Conservation (phyloP, 768 basidiomycete species). For the Boletus vinaceobasis region DNA sequence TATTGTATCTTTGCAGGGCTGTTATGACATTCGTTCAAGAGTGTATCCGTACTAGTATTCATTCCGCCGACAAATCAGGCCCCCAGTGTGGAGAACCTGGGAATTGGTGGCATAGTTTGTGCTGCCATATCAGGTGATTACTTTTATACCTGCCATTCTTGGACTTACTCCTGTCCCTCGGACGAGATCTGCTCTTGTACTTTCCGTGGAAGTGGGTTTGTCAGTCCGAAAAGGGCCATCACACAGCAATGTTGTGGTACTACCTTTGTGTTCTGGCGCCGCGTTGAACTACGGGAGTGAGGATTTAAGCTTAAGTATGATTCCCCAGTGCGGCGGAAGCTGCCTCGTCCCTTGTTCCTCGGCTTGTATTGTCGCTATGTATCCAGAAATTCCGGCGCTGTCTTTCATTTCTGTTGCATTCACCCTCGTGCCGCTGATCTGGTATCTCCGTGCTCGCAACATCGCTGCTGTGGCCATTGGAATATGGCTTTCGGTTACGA, state of each 20-base stretch:
- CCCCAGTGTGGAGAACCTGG: neutral
- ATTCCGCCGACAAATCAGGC: neutral
- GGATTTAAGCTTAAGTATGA: slow-evolving; percentile 25
- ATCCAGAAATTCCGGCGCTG: slow-evolving; percentile 35
- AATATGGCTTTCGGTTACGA: slow-evolving; percentile 48
- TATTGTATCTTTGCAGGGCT: slow-evolving; percentile 10
- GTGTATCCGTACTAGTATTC: slow-evolving; percentile 17
- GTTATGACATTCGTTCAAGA: slow-evolving; percentile 4
- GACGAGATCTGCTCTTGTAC: slow-evolving; percentile 22
- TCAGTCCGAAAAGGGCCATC: slow-evolving; percentile 8
- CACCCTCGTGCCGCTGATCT: slow-evolving; percentile 38
- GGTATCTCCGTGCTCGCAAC: slow-evolving; percentile 41
- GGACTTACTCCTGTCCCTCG: slow-evolving; percentile 16
- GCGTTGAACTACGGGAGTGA: neutral
- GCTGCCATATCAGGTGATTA: slow-evolving; percentile 29
- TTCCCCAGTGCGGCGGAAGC: neutral
- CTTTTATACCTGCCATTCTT: slow-evolving; percentile 26
- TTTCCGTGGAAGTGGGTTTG: slow-evolving; percentile 24
- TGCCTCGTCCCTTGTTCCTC: slow-evolving; percentile 3
- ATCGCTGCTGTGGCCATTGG: slow-evolving; percentile 47
- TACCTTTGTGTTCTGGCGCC: slow-evolving; percentile 19
- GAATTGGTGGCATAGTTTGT: slow-evolving; percentile 8
- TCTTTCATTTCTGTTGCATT: slow-evolving; percentile 45
- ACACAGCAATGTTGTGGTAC: neutral
- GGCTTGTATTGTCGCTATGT: slow-evolving; percentile 16